Evolutionary conservation across 2,329 filamentous ascomycete genomes (phyloP).

Genomic region (Plenodomus biglobosus): DNA sequence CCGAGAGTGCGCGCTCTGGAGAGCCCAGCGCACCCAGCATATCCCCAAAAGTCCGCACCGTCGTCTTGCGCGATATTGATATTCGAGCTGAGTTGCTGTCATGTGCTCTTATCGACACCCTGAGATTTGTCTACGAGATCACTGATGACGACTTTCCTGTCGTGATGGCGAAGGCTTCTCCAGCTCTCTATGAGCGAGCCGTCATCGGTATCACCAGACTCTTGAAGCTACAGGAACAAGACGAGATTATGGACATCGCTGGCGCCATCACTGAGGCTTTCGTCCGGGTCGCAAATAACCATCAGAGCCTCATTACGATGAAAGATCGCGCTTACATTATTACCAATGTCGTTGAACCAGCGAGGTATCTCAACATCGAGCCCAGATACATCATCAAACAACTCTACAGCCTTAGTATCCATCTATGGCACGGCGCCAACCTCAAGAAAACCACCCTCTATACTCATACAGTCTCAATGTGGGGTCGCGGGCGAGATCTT

Average conservation of each 20-base stretch:
- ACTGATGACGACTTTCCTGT: not conserved
- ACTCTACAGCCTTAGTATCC: not conserved
- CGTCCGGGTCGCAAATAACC: not conserved
- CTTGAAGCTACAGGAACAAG: not conserved
- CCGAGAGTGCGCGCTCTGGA: not conserved
- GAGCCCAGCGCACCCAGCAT: not conserved
- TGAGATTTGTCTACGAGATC: not conserved
- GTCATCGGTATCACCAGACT: not conserved
- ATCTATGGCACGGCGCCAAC: slow-evolving; percentile 1
- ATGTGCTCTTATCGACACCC: not conserved
- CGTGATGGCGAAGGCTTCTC: not conserved
- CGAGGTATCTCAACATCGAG: slow-evolving; percentile 2
- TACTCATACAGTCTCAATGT: not conserved
- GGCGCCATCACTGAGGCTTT: slow-evolving; percentile 1
- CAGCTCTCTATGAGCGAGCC: not conserved
- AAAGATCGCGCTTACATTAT: slow-evolving; percentile 1
- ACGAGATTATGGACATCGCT: not conserved
- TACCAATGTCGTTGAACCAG: not conserved
- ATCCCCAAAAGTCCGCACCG: not conserved
- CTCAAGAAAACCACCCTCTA: slow-evolving; percentile 2
- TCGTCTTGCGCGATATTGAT: not conserved
- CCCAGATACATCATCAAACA: slow-evolving; percentile 4
- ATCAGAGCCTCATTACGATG: slow-evolving; percentile 2
- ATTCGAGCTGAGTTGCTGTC: too few species aligned
- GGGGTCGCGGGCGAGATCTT: not conserved